A percentile compares a stretch with the other conserved stretches of the same genome.
phyloP scores from a whole-genome alignment of 2,329 filamentous ascomycete genomes.

The Sphaerostilbella broomeana region DNA sequence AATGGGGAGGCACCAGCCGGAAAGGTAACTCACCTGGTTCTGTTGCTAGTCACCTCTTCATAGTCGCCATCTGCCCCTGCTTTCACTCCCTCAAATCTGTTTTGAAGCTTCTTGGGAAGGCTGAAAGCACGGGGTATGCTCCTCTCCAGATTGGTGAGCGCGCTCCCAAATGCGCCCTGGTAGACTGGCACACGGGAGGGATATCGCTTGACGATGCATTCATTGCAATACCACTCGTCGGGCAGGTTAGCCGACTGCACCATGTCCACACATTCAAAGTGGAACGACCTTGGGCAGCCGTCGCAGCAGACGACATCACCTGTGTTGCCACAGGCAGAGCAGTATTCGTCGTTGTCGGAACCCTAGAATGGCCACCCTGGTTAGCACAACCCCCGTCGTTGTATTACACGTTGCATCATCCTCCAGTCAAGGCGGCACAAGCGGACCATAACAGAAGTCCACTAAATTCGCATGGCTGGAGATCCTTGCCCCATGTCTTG shows the following conservation, averaged over 20 bases:
- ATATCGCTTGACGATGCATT: constrained; percentile 50
- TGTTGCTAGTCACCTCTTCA: constrained; percentile 56
- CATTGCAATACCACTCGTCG: constrained; percentile 80
- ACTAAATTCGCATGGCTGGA: constrained; percentile 12
- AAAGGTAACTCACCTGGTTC: constrained; percentile 55
- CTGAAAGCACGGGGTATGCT: constrained; percentile 66
- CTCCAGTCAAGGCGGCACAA: constrained; percentile 15
- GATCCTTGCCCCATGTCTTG: constrained; percentile 15
- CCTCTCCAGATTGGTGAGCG: constrained; percentile 59
- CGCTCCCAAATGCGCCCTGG: constrained; percentile 52
- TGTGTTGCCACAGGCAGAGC: constrained; percentile 74
- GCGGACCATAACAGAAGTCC: constrained; percentile 10
- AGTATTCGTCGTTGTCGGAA: constrained; percentile 80
- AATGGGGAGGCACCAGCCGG: background rate
- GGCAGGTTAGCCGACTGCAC: constrained; percentile 61
- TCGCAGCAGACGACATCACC: constrained; percentile 91
- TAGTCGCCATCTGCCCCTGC: constrained; percentile 75
- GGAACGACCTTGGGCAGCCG: constrained; percentile 82
- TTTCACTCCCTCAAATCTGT: constrained; percentile 72
- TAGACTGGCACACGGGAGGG: constrained; percentile 40
- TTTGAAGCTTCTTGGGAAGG: constrained; percentile 64
- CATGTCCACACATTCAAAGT: constrained; percentile 82
- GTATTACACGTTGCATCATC: constrained; percentile 14
- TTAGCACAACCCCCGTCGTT: constrained; percentile 25
- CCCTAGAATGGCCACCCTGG: constrained; percentile 21